These are phyloP conservation scores for Mycosarcoma mackinlayi DNA, from an alignment of 1,284 basidiomycete genomes.

Conservation along the genomic window DNA sequence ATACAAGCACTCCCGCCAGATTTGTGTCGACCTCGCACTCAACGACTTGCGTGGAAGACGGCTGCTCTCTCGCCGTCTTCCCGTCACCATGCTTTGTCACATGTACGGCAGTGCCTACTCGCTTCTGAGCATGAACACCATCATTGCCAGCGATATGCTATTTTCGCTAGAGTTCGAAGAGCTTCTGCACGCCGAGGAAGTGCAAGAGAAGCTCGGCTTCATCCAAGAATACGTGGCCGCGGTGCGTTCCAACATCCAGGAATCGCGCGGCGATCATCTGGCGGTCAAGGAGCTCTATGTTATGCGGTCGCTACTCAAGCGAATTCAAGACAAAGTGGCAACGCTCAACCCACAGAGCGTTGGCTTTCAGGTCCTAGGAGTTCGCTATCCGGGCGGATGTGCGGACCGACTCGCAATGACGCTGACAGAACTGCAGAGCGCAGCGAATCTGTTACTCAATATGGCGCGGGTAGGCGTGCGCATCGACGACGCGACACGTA, in stretches of 20 bases:
- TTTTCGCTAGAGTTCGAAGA: constrained; percentile 37
- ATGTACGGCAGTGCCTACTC: constrained; percentile 45
- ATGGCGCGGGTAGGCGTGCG: constrained; percentile 45
- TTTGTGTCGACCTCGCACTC: constrained; percentile 40
- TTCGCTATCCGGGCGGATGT: constrained; percentile 39
- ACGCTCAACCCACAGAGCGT: constrained; percentile 42
- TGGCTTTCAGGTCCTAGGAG: constrained; percentile 37
- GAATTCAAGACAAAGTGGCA: constrained; percentile 40
- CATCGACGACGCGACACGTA: constrained; percentile 38
- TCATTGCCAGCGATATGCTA: constrained; percentile 45
- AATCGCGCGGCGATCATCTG: constrained; percentile 45
- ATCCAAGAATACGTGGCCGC: constrained; percentile 44
- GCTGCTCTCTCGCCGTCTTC: constrained; percentile 34
- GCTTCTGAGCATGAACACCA: constrained; percentile 45
- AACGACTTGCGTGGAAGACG: constrained; percentile 36
- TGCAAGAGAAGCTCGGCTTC: constrained; percentile 41
- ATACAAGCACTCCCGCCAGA: constrained; percentile 35
- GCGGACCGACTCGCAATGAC: constrained; percentile 40
- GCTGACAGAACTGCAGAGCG: constrained; percentile 39
- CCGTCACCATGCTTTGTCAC: constrained; percentile 45
- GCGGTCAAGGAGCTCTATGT: constrained; percentile 46
- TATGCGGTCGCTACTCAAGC: constrained; percentile 44
- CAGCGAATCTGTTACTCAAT: constrained; percentile 38
- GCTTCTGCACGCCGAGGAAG: constrained; percentile 21
- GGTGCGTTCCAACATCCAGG: constrained; percentile 41